These are phyloP conservation scores for Ustilago loliicola DNA, from an alignment of 1,284 basidiomycete genomes.

Conservation along the genomic window DNA sequence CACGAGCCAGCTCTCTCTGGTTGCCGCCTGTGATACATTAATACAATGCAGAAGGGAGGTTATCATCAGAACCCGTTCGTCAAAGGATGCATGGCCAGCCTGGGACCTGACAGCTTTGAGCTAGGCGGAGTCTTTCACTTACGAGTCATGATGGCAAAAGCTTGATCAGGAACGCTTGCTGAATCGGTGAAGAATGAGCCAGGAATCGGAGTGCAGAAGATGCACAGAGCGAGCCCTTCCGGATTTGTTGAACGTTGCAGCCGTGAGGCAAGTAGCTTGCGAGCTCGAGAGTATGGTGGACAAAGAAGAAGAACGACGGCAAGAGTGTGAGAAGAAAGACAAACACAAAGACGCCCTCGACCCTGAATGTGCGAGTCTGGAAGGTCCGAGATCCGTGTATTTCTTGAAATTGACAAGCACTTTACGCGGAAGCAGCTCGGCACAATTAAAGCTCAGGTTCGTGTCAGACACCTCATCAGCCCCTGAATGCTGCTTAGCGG, in stretches of 20 bases:
- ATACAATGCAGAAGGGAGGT: background rate
- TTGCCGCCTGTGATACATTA: slow-evolving; percentile 59
- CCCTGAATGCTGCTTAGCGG: background rate
- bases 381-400: slow-evolving; percentile 3
- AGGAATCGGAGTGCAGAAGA: background rate
- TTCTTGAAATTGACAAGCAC: background rate
- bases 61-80: background rate
- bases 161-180: background rate
- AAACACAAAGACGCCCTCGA: background rate
- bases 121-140: background rate
- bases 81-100: background rate
- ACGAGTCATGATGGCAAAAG: background rate
- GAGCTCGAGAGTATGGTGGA: background rate
- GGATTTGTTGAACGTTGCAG: background rate
- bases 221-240: background rate
- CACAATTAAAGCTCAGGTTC: background rate
- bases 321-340: background rate
- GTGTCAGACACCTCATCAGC: background rate
- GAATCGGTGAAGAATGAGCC: background rate
- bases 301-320: background rate
- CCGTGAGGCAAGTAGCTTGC: background rate
- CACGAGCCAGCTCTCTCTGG: slow-evolving; percentile 67
- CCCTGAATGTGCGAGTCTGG: background rate
- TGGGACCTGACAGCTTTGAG: too few relatives aligned
- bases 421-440: slow-evolving; percentile 3